phyloP scores from a whole-genome alignment of 495 filamentous ascomycete genomes.

The Patellaria atrata region DNA sequence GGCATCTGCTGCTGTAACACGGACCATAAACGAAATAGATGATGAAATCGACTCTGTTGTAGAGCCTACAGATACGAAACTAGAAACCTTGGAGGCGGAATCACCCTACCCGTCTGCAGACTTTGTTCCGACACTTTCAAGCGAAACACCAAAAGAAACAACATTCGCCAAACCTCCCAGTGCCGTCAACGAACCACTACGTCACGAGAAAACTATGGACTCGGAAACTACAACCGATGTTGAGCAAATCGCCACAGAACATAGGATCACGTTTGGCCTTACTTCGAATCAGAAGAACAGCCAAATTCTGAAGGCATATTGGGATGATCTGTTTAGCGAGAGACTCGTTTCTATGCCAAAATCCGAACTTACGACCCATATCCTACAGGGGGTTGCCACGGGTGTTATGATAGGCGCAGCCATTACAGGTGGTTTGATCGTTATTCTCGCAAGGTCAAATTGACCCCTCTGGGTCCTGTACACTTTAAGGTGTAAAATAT shows the following conservation, averaged over 20 bases:
- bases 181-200: no score
- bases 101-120: constrained; percentile 2
- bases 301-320: not conserved
- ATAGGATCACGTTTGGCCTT: no score
- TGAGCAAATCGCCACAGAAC: no score
- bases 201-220: no score
- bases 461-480: constrained; percentile 19
- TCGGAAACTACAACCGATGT: no score
- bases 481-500: not conserved
- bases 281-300: no score
- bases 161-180: not conserved
- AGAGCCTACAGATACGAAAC: constrained; percentile 5
- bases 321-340: constrained; percentile 52
- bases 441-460: constrained; percentile 39
- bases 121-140: not conserved
- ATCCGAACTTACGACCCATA: constrained; percentile 56
- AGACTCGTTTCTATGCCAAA: constrained; percentile 50
- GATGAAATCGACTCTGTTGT: constrained; percentile 16
- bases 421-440: constrained; percentile 42
- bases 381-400: constrained; percentile 55
- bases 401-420: constrained; percentile 60
- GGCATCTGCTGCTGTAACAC: not conserved
- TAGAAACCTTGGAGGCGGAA: constrained; percentile 5
- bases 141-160: constrained; percentile 1
- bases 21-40: constrained; percentile 5